Evolutionary conservation across 306 rosid species (phyloP), one percentile per base, ranked within the genome.

Genomic region (Chamaecrista fasciculata): DNA sequence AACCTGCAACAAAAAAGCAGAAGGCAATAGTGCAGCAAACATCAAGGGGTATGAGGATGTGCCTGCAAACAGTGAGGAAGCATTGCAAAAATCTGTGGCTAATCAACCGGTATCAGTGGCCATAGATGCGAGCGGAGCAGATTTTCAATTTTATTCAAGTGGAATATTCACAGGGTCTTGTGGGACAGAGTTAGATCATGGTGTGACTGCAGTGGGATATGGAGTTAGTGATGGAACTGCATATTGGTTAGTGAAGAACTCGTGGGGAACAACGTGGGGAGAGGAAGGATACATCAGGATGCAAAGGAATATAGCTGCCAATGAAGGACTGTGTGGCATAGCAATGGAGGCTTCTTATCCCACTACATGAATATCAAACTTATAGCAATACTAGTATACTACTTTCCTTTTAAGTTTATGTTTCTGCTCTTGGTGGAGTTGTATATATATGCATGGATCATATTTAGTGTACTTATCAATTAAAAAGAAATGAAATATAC

Each of bases 341-440:
- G 88, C 88, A 39, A 78, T 70, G 80, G 23, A 52, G 24, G 86
- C 86, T 3, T 86, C 91, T 61, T 86, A 82, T n/a, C 85, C 87
- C 0, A 78, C 76, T 15, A 78, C 76, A n/a, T 81, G 51, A 67
- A 6, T 37, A 10, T 1, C 15, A 70, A 44, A 33, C 8, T 40
- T n/a, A n/a, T n/a, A n/a, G n/a, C n/a, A n/a, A n/a, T n/a, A n/a
- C n/a, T 10, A 1, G 9, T 1, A 5, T 59, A 20, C 9, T 10
- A 60, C 12, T 1, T 3, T 31, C 31, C 2, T 7, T 28, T 8
- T 16, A 33, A 4, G 10, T 18, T 3, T 33, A 25, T 14, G 8
- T n/a, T 29, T n/a, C 24, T 29, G 8, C n/a, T 1, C n/a, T 31
- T 16, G 3, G 8, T 9, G 44, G 64, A n/a, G 44, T 11, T 58